Evolutionary conservation across 768 basidiomycete species (phyloP).

Genomic region (Gyrodon lividus): DNA sequence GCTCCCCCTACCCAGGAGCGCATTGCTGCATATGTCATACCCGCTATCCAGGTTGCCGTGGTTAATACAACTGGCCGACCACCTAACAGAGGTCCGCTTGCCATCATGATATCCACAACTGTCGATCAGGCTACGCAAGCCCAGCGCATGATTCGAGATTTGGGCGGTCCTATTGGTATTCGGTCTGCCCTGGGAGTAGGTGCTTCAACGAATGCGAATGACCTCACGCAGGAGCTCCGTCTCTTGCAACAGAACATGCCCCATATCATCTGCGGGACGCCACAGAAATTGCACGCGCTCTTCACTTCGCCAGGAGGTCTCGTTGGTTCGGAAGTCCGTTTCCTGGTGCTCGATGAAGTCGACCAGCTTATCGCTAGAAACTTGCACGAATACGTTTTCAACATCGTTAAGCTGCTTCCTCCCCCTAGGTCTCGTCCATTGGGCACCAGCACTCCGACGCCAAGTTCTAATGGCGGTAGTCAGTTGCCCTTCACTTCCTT

Average conservation of each 20-base stretch:
- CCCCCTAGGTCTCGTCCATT: constrained; percentile 69
- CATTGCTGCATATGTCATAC: constrained; percentile 96
- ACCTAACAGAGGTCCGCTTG: constrained; percentile 72
- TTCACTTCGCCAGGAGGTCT: constrained; percentile 81
- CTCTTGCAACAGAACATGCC: constrained; percentile 89
- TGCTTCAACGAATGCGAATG: constrained; percentile 57
- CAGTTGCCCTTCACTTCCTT: constrained; percentile 47
- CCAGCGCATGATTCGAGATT: constrained; percentile 89
- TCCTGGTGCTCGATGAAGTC: constrained; percentile 95
- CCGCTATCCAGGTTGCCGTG: constrained; percentile 80
- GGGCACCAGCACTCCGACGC: constrained; percentile 35
- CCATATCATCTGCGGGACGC: constrained; percentile 95
- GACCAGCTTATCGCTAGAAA: constrained; percentile 98
- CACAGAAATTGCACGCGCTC: constrained; percentile 91
- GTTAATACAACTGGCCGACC: constrained; percentile 55
- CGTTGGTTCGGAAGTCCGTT: constrained; percentile 79
- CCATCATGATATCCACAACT: constrained; percentile 94
- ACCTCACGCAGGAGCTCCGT: constrained; percentile 73
- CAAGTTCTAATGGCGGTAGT: constrained; percentile 31
- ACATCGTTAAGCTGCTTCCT: constrained; percentile 91
- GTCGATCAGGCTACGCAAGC: constrained; percentile 99
- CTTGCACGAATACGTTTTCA: constrained; percentile 91
- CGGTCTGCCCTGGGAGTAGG: constrained; percentile 88
- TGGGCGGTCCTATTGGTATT: constrained; percentile 91
- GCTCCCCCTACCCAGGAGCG: constrained; percentile 98